A percentile compares a stretch with the other conserved stretches of the same genome.
Evolutionary conservation across 805 yeast species (phyloP).

Genomic region (Tetrapisispora arboricola): DNA sequence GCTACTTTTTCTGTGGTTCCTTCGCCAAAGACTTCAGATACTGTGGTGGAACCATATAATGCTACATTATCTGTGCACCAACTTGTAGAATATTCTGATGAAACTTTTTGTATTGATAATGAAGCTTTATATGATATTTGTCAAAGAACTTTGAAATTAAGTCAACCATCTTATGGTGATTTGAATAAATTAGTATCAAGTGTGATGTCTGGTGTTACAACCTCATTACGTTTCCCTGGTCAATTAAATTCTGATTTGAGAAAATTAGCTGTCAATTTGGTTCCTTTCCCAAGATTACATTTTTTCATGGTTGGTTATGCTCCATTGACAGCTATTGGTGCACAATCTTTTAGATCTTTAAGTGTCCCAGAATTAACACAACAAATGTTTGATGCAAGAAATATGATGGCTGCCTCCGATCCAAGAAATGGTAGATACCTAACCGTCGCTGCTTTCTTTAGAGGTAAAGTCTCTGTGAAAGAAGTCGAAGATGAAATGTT

Average conservation of each 20-base stretch:
- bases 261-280: slow-evolving; percentile 87
- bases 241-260: slow-evolving; percentile 88
- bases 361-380: slow-evolving; percentile 88
- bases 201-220: slow-evolving; percentile 93
- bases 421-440: slow-evolving; percentile 85
- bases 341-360: slow-evolving; percentile 73
- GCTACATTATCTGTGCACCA: slow-evolving; percentile 87
- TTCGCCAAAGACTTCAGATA: slow-evolving; percentile 82
- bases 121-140: slow-evolving; percentile 89
- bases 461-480: slow-evolving; percentile 86
- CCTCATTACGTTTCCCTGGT: slow-evolving; percentile 90
- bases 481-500: slow-evolving; percentile 93
- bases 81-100: slow-evolving; percentile 82
- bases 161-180: slow-evolving; percentile 69
- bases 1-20: slow-evolving; percentile 92
- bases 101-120: slow-evolving; percentile 90
- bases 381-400: slow-evolving; percentile 84
- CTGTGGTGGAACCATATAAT: slow-evolving; percentile 92
- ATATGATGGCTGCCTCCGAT: slow-evolving; percentile 94
- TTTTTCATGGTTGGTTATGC: slow-evolving; percentile 95
- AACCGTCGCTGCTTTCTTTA: slow-evolving; percentile 88
- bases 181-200: slow-evolving; percentile 75
- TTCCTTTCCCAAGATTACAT: slow-evolving; percentile 91
- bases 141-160: slow-evolving; percentile 71
- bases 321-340: slow-evolving; percentile 72